phyloP scores from a whole-genome alignment of 1,284 basidiomycete species.

The Earliella scabrosa region DNA sequence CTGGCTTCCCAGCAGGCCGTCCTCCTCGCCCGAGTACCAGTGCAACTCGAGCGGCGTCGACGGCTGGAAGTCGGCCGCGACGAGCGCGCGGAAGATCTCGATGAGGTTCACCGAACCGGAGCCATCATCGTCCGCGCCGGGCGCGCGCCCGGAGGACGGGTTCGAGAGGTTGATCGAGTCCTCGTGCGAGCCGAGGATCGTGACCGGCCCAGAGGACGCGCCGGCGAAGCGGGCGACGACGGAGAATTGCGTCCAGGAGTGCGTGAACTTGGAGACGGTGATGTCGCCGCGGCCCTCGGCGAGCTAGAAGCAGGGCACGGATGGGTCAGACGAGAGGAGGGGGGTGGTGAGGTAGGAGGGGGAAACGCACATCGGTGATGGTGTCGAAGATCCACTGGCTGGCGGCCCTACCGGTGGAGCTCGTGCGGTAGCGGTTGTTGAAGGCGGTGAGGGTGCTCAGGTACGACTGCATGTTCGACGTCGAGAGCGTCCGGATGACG shows the following conservation, averaged over 20 bases:
- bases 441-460: constrained; percentile 44
- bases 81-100: constrained; percentile 58
- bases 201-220: constrained; percentile 43
- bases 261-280: constrained; percentile 57
- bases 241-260: constrained; percentile 69
- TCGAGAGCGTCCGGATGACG: constrained; percentile 45
- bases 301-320: constrained; percentile 32
- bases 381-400: constrained; percentile 45
- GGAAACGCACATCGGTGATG: constrained; percentile 33
- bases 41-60: constrained; percentile 68
- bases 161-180: constrained; percentile 60
- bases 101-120: constrained; percentile 71
- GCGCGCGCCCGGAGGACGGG: constrained; percentile 52
- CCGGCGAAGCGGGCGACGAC: constrained; percentile 62
- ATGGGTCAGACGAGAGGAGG: background rate
- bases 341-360: background rate
- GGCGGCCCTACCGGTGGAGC: constrained; percentile 44
- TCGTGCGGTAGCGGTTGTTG: constrained; percentile 52
- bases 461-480: constrained; percentile 45
- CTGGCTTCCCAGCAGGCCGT: constrained; percentile 69
- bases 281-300: constrained; percentile 45
- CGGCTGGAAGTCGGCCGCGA: constrained; percentile 54
- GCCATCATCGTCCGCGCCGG: constrained; percentile 74
- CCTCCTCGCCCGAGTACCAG: constrained; percentile 69
- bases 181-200: constrained; percentile 68